Base-by-base conservation (phyloP, 2,329 filamentous ascomycete species). In the Microdochium paspali region DNA sequence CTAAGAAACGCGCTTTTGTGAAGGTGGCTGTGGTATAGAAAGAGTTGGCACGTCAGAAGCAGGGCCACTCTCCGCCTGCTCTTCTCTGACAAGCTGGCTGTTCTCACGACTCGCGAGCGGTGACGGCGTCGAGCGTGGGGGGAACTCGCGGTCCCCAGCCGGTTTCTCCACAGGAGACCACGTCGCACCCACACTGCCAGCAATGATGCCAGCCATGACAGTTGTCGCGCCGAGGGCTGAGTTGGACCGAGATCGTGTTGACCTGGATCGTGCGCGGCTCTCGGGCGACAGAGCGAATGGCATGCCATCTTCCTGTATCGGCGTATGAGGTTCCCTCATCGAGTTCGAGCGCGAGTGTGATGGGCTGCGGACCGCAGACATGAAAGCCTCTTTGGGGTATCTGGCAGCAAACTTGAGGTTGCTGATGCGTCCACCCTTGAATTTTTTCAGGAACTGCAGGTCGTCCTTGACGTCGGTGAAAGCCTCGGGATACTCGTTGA, bases 151-250 rank as follows among this genome's bases (percentile, higher is more conserved):
- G 5, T 60, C 57, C 45, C 64, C 66, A 18, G 56, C 59, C 44
- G 35, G 35, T 20, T 21, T 67, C 50, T 83, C 82, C 47, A 82
- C 76, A 1, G 86, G 86, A 44, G 84, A 87, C 85, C 85, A 90
- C 25, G 83, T 84, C 13, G 82, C 85, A 28, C 81, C 85, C 28
- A 90, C 79, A 58, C 83, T 84, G 40, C 85, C 86, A 9, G 85
- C 87, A 45, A 90, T 80, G 49, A 90, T 84, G 51, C 87, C 87
- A n/a, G 86, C 84, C 86, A 90, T 90, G 51, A 89, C 85, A 7
- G 83, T 82, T 2, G 85, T 82, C 2, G 85, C 84, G 10, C 82
- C 85, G 10, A 90, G 73, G 2, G 84, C 84, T 24, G 85, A 89
- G 63, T 84, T 84, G 35, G 77, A 79, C 49, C 82, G 70, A 48